Evolutionary conservation across 1,284 basidiomycete genomes (phyloP).

Genomic region (Puccinia brachypodii): DNA sequence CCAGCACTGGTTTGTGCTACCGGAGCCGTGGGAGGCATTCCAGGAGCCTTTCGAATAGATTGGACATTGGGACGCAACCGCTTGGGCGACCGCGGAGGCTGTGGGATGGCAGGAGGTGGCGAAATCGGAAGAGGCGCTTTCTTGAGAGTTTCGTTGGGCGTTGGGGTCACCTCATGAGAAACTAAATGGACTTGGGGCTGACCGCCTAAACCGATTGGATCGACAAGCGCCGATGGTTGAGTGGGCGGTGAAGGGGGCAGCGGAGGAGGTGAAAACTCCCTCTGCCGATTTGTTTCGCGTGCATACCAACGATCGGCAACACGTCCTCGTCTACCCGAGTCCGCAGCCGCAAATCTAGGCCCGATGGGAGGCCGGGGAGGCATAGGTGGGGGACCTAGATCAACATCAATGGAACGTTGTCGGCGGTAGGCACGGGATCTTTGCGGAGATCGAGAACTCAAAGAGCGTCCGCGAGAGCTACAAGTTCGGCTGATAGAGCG

Average conservation of each 20-base stretch:
- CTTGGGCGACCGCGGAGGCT: constrained; percentile 24
- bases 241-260: constrained; percentile 8
- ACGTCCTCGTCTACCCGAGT: background rate
- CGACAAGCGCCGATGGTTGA: background rate
- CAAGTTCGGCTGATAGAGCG: constrained; percentile 33
- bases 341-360: constrained; percentile 22
- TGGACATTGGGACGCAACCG: constrained; percentile 19
- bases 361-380: constrained; percentile 43
- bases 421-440: constrained; percentile 16
- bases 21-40: constrained; percentile 44
- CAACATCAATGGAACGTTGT: constrained; percentile 9
- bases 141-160: background rate
- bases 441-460: constrained; percentile 24
- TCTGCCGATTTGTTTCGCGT: background rate
- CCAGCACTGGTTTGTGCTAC: constrained; percentile 48
- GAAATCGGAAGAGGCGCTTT: constrained; percentile 25
- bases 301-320: constrained; percentile 9
- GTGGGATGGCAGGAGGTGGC: constrained; percentile 7
- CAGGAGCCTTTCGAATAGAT: constrained; percentile 21
- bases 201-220: background rate
- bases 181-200: background rate
- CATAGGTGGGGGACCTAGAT: constrained; percentile 21
- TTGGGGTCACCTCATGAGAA: background rate
- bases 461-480: constrained; percentile 36
- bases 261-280: constrained; percentile 6